These are phyloP conservation scores for Sporothrix globosa DNA, from an alignment of 2,329 filamentous ascomycete species.

Conservation along the genomic window DNA sequence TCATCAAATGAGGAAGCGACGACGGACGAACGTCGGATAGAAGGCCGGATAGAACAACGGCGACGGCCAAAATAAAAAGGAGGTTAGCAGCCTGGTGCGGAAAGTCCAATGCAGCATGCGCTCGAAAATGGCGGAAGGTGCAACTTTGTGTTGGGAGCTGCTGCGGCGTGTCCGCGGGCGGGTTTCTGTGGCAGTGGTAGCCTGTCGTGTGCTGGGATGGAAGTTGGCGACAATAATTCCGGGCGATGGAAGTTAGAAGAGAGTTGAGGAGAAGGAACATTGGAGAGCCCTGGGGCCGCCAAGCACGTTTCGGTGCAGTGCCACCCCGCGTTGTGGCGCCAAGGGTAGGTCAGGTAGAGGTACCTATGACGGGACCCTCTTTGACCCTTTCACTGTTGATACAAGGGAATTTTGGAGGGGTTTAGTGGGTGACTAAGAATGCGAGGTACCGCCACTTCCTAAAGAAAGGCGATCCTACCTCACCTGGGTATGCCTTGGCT, in stretches of 20 bases:
- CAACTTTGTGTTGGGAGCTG: background rate
- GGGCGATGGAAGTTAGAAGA: background rate
- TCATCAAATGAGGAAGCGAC: slow-evolving; percentile 17
- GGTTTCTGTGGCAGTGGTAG: slow-evolving; percentile 5
- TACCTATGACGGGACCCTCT: slow-evolving; percentile 2
- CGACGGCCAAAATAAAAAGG: background rate
- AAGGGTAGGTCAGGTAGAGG: background rate
- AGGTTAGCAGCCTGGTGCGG: background rate
- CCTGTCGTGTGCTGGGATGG: slow-evolving; percentile 5
- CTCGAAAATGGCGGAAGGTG: slow-evolving; percentile 12
- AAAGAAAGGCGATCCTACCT: slow-evolving; percentile 21
- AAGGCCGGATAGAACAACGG: background rate
- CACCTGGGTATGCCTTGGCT: slow-evolving; percentile 22
- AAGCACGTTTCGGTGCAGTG: slow-evolving; percentile 25
- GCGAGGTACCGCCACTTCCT: slow-evolving; percentile 20
- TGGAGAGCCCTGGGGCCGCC: slow-evolving; percentile 21
- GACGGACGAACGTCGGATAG: background rate
- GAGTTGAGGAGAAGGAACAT: slow-evolving; percentile 13
- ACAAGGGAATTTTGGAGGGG: background rate
- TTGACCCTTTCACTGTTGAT: background rate
- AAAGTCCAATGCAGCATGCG: slow-evolving; percentile 11
- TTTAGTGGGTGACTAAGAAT: slow-evolving; percentile 4
- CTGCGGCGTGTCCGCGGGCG: slow-evolving; percentile 9
- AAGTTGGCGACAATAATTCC: slow-evolving; percentile 14
- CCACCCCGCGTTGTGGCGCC: slow-evolving; percentile 27